phyloP scores from a whole-genome alignment of 139 green algal genomes.

The Chlorella sorokiniana region DNA sequence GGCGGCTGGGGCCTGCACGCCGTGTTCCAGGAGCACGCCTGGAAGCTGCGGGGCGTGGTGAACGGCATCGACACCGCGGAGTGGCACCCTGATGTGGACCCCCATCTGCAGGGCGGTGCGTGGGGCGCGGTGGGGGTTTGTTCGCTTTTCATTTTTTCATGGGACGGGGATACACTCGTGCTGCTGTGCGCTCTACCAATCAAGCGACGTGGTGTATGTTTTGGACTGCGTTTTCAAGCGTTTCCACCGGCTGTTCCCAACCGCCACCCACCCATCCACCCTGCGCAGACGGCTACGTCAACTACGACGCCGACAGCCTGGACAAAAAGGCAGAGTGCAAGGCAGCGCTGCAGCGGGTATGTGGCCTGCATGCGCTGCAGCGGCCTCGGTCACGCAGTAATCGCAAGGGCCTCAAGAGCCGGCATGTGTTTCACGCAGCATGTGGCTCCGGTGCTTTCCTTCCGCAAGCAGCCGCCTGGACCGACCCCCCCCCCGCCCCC shows the following conservation, averaged over 20 bases:
- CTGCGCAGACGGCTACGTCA: slow-evolving; percentile 75
- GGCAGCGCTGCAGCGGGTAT: slow-evolving; percentile 70
- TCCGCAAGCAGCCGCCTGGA: background rate
- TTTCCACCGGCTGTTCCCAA: too few species aligned
- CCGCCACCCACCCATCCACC: background rate
- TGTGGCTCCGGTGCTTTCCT: background rate
- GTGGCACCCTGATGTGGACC: slow-evolving; percentile 79
- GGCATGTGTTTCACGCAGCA: too few species aligned
- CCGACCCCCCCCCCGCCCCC: background rate
- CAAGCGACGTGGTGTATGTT: background rate
- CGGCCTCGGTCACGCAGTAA: too few species aligned
- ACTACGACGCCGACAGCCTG: slow-evolving; percentile 68
- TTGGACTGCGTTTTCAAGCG: too few species aligned
- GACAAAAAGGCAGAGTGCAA: slow-evolving; percentile 88
- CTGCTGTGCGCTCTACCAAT: background rate
- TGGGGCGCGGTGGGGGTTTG: background rate
- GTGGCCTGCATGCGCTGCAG: background rate
- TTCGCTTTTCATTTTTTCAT: background rate
- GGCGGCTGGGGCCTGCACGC: slow-evolving; percentile 94
- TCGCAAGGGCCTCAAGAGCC: too few species aligned
- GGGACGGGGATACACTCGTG: background rate
- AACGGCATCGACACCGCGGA: slow-evolving; percentile 95
- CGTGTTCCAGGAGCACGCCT: slow-evolving; percentile 74
- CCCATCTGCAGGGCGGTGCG: slow-evolving; percentile 57
- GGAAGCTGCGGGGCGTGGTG: slow-evolving; percentile 86